Base-by-base conservation (phyloP, 2,329 filamentous ascomycete species). In the Corniculantispora saksenae region DNA sequence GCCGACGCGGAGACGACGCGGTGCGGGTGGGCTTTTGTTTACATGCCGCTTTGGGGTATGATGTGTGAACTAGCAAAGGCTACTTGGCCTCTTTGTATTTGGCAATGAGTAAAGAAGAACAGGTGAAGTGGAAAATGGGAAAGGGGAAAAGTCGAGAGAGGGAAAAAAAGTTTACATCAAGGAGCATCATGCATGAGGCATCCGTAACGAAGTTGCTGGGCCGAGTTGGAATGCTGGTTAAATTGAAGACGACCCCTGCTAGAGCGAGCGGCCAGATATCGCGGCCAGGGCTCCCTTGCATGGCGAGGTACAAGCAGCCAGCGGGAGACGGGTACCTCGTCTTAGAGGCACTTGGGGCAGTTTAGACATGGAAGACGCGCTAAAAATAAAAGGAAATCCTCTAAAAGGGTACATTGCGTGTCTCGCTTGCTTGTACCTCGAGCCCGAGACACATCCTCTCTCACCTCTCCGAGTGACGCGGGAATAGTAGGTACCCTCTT, bases 21-120 rank as follows among this genome's bases (percentile, higher is more conserved):
- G 43, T 63, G 47, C 32, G 54, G 21, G 54, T 53, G 61, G 61
- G 61, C 61, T 57, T 58, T 63, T 63, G 45, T 64, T 64, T 58
- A 64, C 61, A 58, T 45, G 54, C 61, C 54, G 35, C n/a, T 51
- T 58, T 58, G 61, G 61, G 61, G 15, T 23, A 58, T 21, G 48
- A 55, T 56, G 56, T 3, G 56, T 60, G 57, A 51, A 25, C 63
- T 65, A 65, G 47, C 63, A 65, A 21, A 61, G 29, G 23, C 38
- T 65, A 65, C 63, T 48, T 65, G 25, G 8, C 12, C 9, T n/a
- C 27, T 12, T 17, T 45, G 38, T 35, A 43, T 50, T 19, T 25
- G 48, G 27, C n/a, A n/a, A n/a, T n/a, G n/a, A n/a, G n/a, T n/a
- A n/a, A n/a, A n/a, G n/a, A 43, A 25, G 10, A 29, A 13, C n/a